phyloP scores from a whole-genome alignment of 345 rosid genomes.

The Heritiera fomes region DNA sequence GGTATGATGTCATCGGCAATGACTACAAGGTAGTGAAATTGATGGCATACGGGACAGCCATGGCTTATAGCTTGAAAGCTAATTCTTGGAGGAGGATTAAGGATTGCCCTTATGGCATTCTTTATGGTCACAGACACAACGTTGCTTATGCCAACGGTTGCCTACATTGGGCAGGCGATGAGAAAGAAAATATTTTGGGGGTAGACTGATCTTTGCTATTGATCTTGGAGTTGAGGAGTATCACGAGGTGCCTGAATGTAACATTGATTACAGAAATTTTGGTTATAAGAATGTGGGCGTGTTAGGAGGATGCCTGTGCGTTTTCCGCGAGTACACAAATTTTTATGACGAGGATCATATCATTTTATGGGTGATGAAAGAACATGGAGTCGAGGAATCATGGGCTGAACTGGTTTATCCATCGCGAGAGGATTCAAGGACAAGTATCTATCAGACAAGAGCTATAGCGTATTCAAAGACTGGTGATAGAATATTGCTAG shows the following conservation, averaged over 20 bases:
- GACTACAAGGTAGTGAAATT: conserved; percentile 7
- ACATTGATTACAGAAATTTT: neutral
- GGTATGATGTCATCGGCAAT: neutral
- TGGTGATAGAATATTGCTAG: neutral
- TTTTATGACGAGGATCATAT: neutral
- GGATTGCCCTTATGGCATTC: conserved; percentile 7
- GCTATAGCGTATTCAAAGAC: neutral
- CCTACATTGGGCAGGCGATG: neutral
- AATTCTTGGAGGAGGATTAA: conserved; percentile 11
- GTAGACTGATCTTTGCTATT: neutral
- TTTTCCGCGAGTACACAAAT: neutral
- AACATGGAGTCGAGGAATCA: neutral
- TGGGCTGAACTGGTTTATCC: neutral
- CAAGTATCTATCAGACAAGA: neutral
- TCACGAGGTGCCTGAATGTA: neutral
- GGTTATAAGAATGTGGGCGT: neutral
- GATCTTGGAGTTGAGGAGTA: neutral
- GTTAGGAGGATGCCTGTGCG: conserved; percentile 4
- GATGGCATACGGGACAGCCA: neutral
- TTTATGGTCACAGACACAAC: neutral
- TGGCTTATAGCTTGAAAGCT: conserved; percentile 14
- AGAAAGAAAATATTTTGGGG: too few species aligned
- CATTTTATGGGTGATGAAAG: neutral
- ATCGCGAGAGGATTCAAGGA: neutral
- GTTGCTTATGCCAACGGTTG: neutral